Percentiles rank a stretch among this genome's conserved stretches.
These are phyloP conservation scores for Aspergillus fumigatus DNA, from an alignment of 2,329 filamentous ascomycete species.

Conservation along the genomic window DNA sequence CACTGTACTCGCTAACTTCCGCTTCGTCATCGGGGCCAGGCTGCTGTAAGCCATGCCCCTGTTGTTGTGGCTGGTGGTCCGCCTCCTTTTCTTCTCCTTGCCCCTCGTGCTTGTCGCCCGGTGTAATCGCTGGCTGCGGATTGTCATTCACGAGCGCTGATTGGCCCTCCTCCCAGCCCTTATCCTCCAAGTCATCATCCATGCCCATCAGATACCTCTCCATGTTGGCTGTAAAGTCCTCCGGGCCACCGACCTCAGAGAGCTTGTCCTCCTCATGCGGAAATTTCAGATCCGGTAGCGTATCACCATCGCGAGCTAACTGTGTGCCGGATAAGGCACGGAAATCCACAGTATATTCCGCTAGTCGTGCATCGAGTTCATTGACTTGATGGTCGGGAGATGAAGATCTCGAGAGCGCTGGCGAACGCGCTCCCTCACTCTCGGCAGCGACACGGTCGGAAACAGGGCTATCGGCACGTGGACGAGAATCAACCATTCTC, in stretches of 20 bases:
- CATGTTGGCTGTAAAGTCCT: conserved; percentile 41
- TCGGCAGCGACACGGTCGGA: conserved; percentile 12
- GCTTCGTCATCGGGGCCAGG: conserved; percentile 26
- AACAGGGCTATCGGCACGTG: not conserved
- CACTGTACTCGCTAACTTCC: conserved; percentile 36
- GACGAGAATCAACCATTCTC: not conserved
- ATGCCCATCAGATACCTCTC: conserved; percentile 36
- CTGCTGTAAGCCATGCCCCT: conserved; percentile 17
- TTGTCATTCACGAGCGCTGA: not conserved
- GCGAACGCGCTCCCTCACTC: conserved; percentile 8
- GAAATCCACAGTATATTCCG: conserved; percentile 39
- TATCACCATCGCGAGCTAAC: conserved; percentile 19
- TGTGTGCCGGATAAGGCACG: conserved; percentile 31
- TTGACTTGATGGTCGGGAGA: conserved; percentile 24
- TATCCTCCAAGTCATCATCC: conserved; percentile 16
- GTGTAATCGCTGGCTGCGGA: conserved; percentile 1
- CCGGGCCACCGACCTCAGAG: conserved; percentile 38
- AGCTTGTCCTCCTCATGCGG: conserved; percentile 26
- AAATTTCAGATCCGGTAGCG: conserved; percentile 21
- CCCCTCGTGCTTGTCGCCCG: not conserved
- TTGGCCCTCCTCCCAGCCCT: conserved; percentile 5
- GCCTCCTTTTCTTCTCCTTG: not conserved
- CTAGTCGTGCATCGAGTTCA: conserved; percentile 37
- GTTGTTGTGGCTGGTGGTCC: conserved; percentile 1
- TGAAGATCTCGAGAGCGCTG: conserved; percentile 14